Evolutionary conservation across 371 early-diverging fungal genomes (phyloP).

Genomic region (Paramicrosporidium saccamoebae): DNA sequence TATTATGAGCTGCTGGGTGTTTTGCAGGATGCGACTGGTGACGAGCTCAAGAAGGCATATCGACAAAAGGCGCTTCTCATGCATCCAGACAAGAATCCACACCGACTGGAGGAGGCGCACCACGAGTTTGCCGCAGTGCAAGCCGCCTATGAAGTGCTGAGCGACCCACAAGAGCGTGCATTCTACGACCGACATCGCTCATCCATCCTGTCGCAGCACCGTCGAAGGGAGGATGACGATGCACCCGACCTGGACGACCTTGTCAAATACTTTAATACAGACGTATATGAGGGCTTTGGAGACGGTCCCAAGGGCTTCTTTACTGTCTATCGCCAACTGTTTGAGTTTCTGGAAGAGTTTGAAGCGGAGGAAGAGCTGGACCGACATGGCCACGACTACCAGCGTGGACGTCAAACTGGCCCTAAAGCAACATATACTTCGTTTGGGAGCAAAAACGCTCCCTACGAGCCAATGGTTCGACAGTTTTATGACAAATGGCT

Average conservation of each 20-base stretch:
- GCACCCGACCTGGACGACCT: constrained; percentile 9
- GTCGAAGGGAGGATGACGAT: constrained; percentile 1
- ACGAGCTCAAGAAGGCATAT: constrained; percentile 67
- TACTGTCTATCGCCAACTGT: constrained; percentile 34
- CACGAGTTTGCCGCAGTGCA: constrained; percentile 46
- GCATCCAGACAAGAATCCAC: constrained; percentile 77
- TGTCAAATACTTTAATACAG: constrained; percentile 25
- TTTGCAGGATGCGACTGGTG: constrained; percentile 19
- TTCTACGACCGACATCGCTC: constrained; percentile 14
- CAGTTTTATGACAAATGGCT: constrained; percentile 43
- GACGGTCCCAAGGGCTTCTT: constrained; percentile 31
- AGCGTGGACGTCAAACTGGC: constrained; percentile 6
- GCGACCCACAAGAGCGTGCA: constrained; percentile 54
- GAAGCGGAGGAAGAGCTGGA: constrained; percentile 34
- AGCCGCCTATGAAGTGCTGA: constrained; percentile 57
- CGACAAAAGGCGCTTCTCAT: constrained; percentile 40
- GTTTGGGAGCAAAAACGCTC: neutral
- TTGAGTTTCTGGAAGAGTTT: constrained; percentile 28
- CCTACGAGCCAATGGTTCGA: constrained; percentile 5
- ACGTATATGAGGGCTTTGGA: constrained; percentile 21
- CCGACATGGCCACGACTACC: constrained; percentile 10
- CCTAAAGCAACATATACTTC: constrained; percentile 5
- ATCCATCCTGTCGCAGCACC: constrained; percentile 1
- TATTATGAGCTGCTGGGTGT: constrained; percentile 68
- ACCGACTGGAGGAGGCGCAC: constrained; percentile 45